Evolutionary conservation across 2,329 filamentous ascomycete genomes (phyloP), one percentile per base, ranked within the genome.

Genomic region (Aureobasidium sp.): DNA sequence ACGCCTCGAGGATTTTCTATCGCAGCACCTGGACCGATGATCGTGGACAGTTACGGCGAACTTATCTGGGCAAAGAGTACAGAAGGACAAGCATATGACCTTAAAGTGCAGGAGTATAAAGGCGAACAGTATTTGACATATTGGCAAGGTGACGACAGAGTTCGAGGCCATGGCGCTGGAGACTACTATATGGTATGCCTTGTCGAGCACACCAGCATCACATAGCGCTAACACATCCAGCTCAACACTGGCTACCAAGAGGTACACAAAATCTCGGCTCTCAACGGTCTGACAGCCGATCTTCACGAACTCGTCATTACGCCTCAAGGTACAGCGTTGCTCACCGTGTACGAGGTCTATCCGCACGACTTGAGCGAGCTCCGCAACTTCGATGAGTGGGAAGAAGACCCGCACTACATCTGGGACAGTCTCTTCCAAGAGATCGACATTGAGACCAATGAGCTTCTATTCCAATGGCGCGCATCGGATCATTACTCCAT

Each of bases 391-490:
- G 64, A 65, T 2, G 76, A 72, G 47, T 72, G 71, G 42, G 58
- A 66, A 7, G 44, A 59, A 32, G 63, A 67, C 32, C 62, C 68
- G 13, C 66, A 75, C 64, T 70, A 65, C 62, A 69, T 71, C 41
- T 70, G 68, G 70, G 69, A 72, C 39, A 67, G 66, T 39, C 41
- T 71, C 8, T 70, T 72, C 57, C 70, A 72, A 52, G 69, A 71
- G 58, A 65, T 82, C 37, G 75, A 83, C 64, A 77, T 82, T 29
- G 73, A 77, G 29, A 82, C 79, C 3, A 81, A 81, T 2, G 72
- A 80, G 34, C 67, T 84, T 1, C 64, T 84, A 10, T 85, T 85
- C 65, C 79, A 85, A 66, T 85, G 82, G 83, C 75, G 75, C 42
- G 80, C 79, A 63, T 73, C 84, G 1, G 80, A 84, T 44, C 79